These are phyloP conservation scores for Marsdenia floribunda DNA, from an alignment of 257 asterid species.

Conservation along the genomic window DNA sequence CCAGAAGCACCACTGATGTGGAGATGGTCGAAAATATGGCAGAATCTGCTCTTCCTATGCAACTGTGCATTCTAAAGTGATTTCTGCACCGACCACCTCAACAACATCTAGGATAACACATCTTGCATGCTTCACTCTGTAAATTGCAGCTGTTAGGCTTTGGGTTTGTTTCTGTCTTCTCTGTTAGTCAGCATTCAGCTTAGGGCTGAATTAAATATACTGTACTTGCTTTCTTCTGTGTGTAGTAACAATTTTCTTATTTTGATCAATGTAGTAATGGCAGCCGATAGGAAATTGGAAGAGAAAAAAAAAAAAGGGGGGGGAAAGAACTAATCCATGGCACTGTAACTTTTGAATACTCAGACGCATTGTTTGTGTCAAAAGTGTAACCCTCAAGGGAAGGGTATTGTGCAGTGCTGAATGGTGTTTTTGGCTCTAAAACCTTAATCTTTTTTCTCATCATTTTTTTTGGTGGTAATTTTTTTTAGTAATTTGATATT, in stretches of 20 bases:
- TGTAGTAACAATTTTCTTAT: conserved; percentile 33
- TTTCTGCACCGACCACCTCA: background rate
- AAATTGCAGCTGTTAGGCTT: conserved; percentile 31
- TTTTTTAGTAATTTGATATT: no score
- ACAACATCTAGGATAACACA: conserved; percentile 18
- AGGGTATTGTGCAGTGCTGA: conserved; percentile 3
- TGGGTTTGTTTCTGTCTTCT: conserved; percentile 36
- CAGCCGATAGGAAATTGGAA: background rate
- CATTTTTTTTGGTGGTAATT: no score
- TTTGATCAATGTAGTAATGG: conserved; percentile 10
- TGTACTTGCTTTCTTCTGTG: conserved; percentile 33
- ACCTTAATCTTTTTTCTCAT: no score
- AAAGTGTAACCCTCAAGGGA: conserved; percentile 6
- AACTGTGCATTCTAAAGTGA: conserved; percentile 11
- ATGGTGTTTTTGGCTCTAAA: no score
- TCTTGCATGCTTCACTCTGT: conserved; percentile 35
- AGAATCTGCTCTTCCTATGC: conserved; percentile 25
- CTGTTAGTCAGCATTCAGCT: conserved; percentile 41
- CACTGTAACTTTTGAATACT: background rate
- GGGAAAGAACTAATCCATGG: background rate
- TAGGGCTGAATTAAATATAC: conserved; percentile 52
- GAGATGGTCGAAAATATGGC: conserved; percentile 25
- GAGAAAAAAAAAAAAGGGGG: background rate
- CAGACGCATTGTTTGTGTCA: conserved; percentile 12
- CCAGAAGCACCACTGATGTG: conserved; percentile 18